Percentiles rank a stretch among this genome's conserved stretches.
phyloP scores from a whole-genome alignment of 2,329 filamentous ascomycete genomes.

The Macroventuria anomochaeta region DNA sequence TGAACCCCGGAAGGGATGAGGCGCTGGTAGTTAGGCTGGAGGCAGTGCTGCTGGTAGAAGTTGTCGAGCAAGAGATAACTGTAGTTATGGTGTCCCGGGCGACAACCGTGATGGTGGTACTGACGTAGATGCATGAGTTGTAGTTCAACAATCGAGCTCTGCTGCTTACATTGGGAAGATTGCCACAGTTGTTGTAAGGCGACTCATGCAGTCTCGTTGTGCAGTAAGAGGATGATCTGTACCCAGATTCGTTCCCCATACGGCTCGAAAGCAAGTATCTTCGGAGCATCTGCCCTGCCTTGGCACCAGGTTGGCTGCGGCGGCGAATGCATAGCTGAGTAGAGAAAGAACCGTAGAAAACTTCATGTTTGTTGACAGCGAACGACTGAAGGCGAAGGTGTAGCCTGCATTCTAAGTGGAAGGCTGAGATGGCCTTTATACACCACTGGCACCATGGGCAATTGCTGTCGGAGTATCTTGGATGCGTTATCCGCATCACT shows the following conservation, averaged over 20 bases:
- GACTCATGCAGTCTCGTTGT: conserved; percentile 28
- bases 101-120: conserved; percentile 19
- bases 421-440: not conserved
- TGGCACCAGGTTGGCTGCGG: conserved; percentile 25
- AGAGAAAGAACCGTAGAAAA: conserved; percentile 18
- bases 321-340: conserved; percentile 15
- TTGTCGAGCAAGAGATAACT: not conserved
- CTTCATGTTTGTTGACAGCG: conserved; percentile 33
- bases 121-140: not conserved
- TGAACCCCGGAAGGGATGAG: not conserved
- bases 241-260: conserved; percentile 29
- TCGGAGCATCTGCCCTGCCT: conserved; percentile 29
- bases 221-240: conserved; percentile 22
- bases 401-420: not conserved
- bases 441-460: not conserved
- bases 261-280: conserved; percentile 35
- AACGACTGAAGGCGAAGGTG: conserved; percentile 1
- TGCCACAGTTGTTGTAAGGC: conserved; percentile 35
- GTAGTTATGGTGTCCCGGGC: conserved; percentile 1
- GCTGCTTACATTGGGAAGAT: conserved; percentile 33
- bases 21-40: not conserved
- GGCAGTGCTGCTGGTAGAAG: not conserved
- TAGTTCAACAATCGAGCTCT: not conserved
- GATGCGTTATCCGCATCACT: not conserved
- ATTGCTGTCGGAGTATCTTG: not conserved